Evolutionary conservation across 257 asterid genomes (phyloP).

Genomic region (Nicotiana attenuata): DNA sequence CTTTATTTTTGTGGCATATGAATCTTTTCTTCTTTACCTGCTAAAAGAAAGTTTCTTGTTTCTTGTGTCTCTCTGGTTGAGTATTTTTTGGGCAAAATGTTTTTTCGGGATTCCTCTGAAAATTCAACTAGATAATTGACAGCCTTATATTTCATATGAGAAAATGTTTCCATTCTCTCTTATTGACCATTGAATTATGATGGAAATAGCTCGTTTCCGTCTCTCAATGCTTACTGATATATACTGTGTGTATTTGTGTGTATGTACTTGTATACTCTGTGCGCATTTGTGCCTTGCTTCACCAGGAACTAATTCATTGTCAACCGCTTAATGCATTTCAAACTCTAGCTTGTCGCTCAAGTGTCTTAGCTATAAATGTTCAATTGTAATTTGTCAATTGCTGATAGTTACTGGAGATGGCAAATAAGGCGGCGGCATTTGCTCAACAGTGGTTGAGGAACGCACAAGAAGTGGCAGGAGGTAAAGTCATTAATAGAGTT

Average conservation of each 20-base stretch:
- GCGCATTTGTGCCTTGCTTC: neutral
- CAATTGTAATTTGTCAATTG: slow-evolving; percentile 19
- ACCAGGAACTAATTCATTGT: neutral
- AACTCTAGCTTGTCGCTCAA: neutral
- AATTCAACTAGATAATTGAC: neutral
- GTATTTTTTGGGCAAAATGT: neutral
- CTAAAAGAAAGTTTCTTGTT: neutral
- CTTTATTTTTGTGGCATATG: neutral
- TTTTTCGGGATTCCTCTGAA: neutral
- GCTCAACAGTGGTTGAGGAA: slow-evolving; percentile 71
- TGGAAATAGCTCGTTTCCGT: neutral
- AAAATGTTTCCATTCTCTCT: neutral
- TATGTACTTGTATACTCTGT: neutral
- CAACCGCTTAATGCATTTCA: neutral
- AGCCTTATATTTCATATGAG: neutral
- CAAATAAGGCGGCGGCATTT: slow-evolving; percentile 52
- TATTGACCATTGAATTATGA: neutral
- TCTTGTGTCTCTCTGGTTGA: neutral
- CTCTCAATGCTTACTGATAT: neutral
- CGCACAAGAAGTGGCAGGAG: slow-evolving; percentile 88
- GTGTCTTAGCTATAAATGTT: neutral
- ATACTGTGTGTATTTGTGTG: neutral
- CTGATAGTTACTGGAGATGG: slow-evolving; percentile 68
- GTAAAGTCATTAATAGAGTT: slow-evolving; percentile 21
- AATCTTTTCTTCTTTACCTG: neutral